Evolutionary conservation across 2,329 filamentous ascomycete genomes (phyloP).

Genomic region (Hypoxylon sp.): DNA sequence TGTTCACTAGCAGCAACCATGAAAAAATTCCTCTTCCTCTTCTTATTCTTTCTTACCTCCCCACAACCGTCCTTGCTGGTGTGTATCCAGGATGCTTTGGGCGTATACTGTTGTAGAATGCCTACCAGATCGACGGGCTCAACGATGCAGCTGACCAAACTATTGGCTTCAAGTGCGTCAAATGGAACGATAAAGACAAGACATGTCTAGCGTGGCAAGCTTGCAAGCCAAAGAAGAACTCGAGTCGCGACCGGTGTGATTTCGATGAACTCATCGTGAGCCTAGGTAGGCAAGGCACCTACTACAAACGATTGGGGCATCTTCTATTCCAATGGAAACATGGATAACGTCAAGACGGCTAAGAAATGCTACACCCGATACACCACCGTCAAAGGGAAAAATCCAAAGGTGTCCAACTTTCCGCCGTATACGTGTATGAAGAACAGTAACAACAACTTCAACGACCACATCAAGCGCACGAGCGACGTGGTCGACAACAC

Average conservation of each 20-base stretch:
- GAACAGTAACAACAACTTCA: too few relatives aligned
- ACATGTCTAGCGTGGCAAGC: background rate
- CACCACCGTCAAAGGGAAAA: slow-evolving; percentile 2
- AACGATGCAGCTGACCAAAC: slow-evolving; percentile 1
- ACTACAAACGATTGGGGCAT: background rate
- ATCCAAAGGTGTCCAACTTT: slow-evolving; percentile 9
- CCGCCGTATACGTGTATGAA: slow-evolving; percentile 1
- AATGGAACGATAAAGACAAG: background rate
- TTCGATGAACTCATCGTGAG: slow-evolving; percentile 7
- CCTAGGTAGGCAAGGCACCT: slow-evolving; percentile 6
- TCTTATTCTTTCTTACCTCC: slow-evolving; percentile 7
- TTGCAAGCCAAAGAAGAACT: slow-evolving; percentile 13
- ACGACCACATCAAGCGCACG: slow-evolving; percentile 5
- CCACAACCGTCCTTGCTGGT: slow-evolving; percentile 8
- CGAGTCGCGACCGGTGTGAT: slow-evolving; percentile 9
- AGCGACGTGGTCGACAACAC: slow-evolving; percentile 2
- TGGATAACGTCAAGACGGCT: slow-evolving; percentile 1
- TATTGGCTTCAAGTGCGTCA: slow-evolving; percentile 8
- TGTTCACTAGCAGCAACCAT: background rate
- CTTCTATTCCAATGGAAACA: background rate
- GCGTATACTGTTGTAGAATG: slow-evolving; percentile 5
- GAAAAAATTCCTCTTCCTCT: slow-evolving; percentile 4
- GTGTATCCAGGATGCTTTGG: slow-evolving; percentile 13
- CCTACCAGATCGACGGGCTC: slow-evolving; percentile 11
- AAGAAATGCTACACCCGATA: slow-evolving; percentile 5